These are phyloP conservation scores for Boletus sp. DNA, from an alignment of 1,284 basidiomycete genomes.

Conservation along the genomic window DNA sequence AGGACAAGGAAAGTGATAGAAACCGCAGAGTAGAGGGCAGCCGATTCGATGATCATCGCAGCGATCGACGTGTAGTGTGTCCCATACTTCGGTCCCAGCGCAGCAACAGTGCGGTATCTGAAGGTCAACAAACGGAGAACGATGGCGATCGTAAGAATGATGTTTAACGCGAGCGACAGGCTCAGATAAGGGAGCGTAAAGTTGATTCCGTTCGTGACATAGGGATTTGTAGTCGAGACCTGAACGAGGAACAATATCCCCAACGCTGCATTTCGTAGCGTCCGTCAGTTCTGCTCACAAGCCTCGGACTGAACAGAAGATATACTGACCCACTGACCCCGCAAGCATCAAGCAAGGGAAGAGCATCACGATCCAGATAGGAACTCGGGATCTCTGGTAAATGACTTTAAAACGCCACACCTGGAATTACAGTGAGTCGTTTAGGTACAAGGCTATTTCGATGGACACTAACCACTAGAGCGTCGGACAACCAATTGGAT, in stretches of 20 bases:
- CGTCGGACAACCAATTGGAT: conserved; percentile 26
- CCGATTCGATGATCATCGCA: conserved; percentile 24
- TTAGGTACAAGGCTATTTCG: neutral
- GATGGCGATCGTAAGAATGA: conserved; percentile 25
- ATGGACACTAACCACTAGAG: conserved; percentile 23
- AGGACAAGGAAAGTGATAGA: conserved; percentile 19
- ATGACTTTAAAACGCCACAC: conserved; percentile 32
- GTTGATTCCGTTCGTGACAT: conserved; percentile 17
- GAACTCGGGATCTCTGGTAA: conserved; percentile 8
- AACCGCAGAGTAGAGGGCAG: conserved; percentile 21
- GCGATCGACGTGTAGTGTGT: conserved; percentile 22
- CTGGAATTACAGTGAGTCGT: conserved; percentile 9
- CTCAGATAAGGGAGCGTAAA: conserved; percentile 20
- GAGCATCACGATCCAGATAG: conserved; percentile 17
- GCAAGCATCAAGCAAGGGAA: conserved; percentile 17
- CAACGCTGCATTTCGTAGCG: neutral
- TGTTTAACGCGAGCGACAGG: conserved; percentile 23
- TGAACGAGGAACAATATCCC: conserved; percentile 15
- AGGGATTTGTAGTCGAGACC: conserved; percentile 17
- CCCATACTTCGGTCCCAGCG: conserved; percentile 16
- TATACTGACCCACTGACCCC: conserved; percentile 15
- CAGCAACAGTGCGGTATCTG: neutral
- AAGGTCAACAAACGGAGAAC: conserved; percentile 20
- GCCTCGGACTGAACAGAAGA: neutral
- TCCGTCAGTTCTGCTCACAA: neutral